Conservation (phyloP, 352 stramenopile genomes). For the Pythium biforme region DNA sequence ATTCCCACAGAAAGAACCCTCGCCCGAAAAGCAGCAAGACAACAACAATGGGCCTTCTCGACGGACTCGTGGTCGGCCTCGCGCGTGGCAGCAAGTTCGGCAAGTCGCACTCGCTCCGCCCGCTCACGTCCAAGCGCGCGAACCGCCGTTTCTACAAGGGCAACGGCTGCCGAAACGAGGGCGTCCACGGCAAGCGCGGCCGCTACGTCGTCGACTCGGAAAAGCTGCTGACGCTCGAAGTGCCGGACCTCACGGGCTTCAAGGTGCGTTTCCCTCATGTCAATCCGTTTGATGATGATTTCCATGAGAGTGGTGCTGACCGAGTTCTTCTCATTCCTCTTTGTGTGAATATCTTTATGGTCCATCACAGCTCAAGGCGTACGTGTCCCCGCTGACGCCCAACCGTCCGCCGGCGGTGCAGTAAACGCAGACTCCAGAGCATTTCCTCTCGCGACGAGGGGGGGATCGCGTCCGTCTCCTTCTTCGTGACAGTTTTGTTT, state of each 20-base stretch:
- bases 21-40: background rate
- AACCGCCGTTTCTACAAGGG: slow-evolving; percentile 96
- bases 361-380: slow-evolving; percentile 65
- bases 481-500: slow-evolving; percentile 4
- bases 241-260: slow-evolving; percentile 93
- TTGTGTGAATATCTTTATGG: background rate
- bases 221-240: slow-evolving; percentile 91
- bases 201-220: slow-evolving; percentile 91
- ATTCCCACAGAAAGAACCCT: background rate
- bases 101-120: slow-evolving; percentile 76
- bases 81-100: slow-evolving; percentile 85
- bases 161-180: slow-evolving; percentile 92
- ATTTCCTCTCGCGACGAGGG: background rate
- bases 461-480: background rate
- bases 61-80: slow-evolving; percentile 71
- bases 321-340: too few species aligned
- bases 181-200: slow-evolving; percentile 88
- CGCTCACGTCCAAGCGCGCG: slow-evolving; percentile 92
- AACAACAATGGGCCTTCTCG: slow-evolving; percentile 67
- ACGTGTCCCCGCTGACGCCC: slow-evolving; percentile 77
- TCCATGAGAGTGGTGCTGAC: too few species aligned
- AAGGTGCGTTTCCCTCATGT: slow-evolving; percentile 74
- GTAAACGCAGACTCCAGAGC: slow-evolving; percentile 8
- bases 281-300: too few species aligned
- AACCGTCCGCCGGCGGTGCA: slow-evolving; percentile 46